Evolutionary conservation across 805 yeast species (phyloP).

Genomic region (Zygoascus bituminiphila): DNA sequence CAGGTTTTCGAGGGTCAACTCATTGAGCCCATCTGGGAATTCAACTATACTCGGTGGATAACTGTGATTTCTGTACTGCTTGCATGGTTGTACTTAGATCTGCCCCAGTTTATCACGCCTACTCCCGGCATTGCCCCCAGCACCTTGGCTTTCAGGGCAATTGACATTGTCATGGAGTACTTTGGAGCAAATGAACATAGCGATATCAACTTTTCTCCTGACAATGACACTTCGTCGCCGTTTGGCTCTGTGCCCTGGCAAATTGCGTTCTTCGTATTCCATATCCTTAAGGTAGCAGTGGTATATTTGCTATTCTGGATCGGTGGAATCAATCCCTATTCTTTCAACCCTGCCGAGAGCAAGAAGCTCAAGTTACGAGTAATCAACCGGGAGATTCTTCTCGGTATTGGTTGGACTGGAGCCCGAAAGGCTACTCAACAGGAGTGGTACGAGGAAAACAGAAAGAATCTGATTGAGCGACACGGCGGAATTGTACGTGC

Average conservation of each 20-base stretch:
- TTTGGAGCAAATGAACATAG: slow-evolving; percentile 27
- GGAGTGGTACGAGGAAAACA: slow-evolving; percentile 62
- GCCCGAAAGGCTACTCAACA: slow-evolving; percentile 62
- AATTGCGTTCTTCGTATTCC: slow-evolving; percentile 62
- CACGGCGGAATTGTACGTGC: slow-evolving; percentile 69
- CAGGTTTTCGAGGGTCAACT: slow-evolving; percentile 77
- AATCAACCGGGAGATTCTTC: slow-evolving; percentile 39
- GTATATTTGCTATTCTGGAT: slow-evolving; percentile 51
- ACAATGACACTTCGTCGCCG: slow-evolving; percentile 23
- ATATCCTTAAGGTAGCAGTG: slow-evolving; percentile 50
- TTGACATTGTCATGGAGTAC: slow-evolving; percentile 33
- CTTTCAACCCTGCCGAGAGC: slow-evolving; percentile 34
- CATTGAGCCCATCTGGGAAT: slow-evolving; percentile 64
- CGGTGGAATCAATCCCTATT: slow-evolving; percentile 74
- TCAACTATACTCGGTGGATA: slow-evolving; percentile 28
- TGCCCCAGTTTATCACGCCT: slow-evolving; percentile 83
- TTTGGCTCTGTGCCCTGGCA: slow-evolving; percentile 39
- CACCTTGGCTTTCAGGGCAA: slow-evolving; percentile 38
- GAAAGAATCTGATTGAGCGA: slow-evolving; percentile 52
- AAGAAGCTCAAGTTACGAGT: slow-evolving; percentile 13
- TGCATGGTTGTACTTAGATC: slow-evolving; percentile 84
- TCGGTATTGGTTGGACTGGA: slow-evolving; percentile 88
- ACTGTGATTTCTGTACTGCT: slow-evolving; percentile 25
- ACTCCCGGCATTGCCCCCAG: slow-evolving; percentile 87
- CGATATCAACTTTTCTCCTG: slow-evolving; percentile 39